Percentiles rank a stretch among this genome's conserved stretches.
phyloP scores from a whole-genome alignment of 2,329 filamentous ascomycete genomes.

The Alternaria novae-zelandiae region DNA sequence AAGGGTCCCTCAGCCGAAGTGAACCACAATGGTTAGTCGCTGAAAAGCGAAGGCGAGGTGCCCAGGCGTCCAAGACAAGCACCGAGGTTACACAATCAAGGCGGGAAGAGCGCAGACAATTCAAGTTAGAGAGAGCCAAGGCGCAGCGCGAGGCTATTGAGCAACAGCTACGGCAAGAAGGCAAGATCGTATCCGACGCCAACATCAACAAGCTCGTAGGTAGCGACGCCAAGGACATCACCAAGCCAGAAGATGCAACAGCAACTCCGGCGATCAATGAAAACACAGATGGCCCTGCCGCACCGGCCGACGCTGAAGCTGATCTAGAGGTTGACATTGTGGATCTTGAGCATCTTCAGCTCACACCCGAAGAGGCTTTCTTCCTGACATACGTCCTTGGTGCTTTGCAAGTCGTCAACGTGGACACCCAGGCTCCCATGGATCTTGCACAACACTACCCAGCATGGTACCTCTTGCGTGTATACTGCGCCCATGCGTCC shows the following conservation, averaged over 20 bases:
- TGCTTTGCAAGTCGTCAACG: constrained; percentile 69
- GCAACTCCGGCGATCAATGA: constrained; percentile 22
- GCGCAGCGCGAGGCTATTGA: constrained; percentile 85
- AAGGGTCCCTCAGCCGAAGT: constrained; percentile 89
- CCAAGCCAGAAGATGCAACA: constrained; percentile 18
- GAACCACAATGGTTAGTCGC: constrained; percentile 91
- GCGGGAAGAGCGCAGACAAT: constrained; percentile 78
- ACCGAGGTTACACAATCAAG: constrained; percentile 80
- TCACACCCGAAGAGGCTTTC: constrained; percentile 89
- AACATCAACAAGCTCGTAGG: constrained; percentile 40
- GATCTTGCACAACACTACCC: constrained; percentile 52
- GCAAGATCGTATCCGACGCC: constrained; percentile 37
- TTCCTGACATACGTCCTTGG: constrained; percentile 86
- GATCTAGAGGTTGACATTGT: constrained; percentile 22
- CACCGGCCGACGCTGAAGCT: constrained; percentile 6
- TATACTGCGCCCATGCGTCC: constrained; percentile 73
- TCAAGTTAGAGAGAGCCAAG: constrained; percentile 91
- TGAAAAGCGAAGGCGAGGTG: constrained; percentile 75
- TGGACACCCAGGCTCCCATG: constrained; percentile 39
- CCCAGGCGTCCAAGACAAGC: constrained; percentile 71
- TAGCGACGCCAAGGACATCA: constrained; percentile 27
- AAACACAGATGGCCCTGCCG: constrained; percentile 8
- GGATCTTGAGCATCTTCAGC: constrained; percentile 83
- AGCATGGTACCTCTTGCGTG: constrained; percentile 40
- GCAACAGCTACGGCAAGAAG: constrained; percentile 67